Evolutionary conservation across 108 stramenopile genomes (phyloP).

Genomic region (Cyclostephanos tholiformis): DNA sequence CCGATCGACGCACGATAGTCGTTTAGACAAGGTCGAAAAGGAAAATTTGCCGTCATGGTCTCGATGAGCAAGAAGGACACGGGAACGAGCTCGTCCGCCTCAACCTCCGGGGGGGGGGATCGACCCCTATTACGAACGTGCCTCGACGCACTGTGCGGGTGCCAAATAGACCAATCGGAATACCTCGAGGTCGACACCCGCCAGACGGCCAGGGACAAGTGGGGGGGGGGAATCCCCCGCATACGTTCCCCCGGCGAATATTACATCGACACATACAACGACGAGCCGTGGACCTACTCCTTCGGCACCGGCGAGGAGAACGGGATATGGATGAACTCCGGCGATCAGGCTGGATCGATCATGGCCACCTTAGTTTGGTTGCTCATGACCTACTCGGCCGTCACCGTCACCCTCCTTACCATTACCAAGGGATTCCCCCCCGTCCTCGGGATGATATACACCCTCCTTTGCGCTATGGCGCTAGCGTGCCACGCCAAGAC

Average conservation of each 20-base stretch:
- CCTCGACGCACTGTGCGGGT: slow-evolving; percentile 37
- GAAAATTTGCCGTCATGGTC: no score
- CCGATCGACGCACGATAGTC: no score
- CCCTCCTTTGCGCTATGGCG: slow-evolving; percentile 72
- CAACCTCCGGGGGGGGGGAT: slow-evolving; percentile 8
- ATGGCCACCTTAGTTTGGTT: slow-evolving; percentile 89
- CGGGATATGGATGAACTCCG: slow-evolving; percentile 90
- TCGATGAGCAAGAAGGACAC: slow-evolving; percentile 10
- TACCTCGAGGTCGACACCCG: slow-evolving; percentile 33
- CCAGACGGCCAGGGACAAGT: slow-evolving; percentile 7
- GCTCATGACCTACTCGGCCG: slow-evolving; percentile 70
- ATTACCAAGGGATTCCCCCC: slow-evolving; percentile 71
- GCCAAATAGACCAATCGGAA: slow-evolving; percentile 44
- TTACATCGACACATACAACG: slow-evolving; percentile 54
- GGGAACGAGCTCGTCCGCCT: not conserved
- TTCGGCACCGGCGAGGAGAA: slow-evolving; percentile 54
- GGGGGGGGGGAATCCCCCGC: slow-evolving; percentile 19
- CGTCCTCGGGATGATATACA: slow-evolving; percentile 65
- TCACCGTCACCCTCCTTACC: slow-evolving; percentile 80
- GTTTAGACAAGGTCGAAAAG: no score
- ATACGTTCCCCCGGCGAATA: slow-evolving; percentile 45
- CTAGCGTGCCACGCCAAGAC: slow-evolving; percentile 92
- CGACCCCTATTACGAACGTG: slow-evolving; percentile 38
- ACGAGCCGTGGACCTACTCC: slow-evolving; percentile 45
- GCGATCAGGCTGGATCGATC: slow-evolving; percentile 88